These are phyloP conservation scores for Mycosphaerella arachidis DNA, from an alignment of 2,329 filamentous ascomycete species.

Conservation along the genomic window DNA sequence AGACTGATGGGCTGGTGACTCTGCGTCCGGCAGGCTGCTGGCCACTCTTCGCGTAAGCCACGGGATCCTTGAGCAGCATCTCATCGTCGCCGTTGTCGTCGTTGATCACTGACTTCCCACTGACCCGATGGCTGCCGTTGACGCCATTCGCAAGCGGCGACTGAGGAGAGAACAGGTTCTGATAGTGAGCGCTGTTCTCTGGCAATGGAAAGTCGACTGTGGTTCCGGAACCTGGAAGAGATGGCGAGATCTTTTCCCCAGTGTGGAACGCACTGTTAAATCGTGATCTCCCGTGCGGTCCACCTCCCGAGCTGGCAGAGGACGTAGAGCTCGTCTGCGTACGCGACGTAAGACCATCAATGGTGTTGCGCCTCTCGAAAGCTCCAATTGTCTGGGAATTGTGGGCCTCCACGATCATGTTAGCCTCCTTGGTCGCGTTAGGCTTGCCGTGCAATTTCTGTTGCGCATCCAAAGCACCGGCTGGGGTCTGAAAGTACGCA, in stretches of 20 bases:
- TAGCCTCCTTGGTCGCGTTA: slow-evolving; percentile 57
- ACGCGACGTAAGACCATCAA: slow-evolving; percentile 45
- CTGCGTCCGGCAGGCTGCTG: slow-evolving; percentile 52
- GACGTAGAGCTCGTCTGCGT: slow-evolving; percentile 44
- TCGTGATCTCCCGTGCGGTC: slow-evolving; percentile 39
- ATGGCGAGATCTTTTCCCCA: slow-evolving; percentile 59
- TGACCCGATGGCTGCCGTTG: slow-evolving; percentile 56
- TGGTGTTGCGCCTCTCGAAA: slow-evolving; percentile 46
- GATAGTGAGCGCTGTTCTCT: slow-evolving; percentile 52
- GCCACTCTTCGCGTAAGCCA: slow-evolving; percentile 70
- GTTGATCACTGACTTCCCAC: slow-evolving; percentile 68
- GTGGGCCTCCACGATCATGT: slow-evolving; percentile 56
- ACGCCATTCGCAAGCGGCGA: slow-evolving; percentile 68
- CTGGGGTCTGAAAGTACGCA: slow-evolving; percentile 54
- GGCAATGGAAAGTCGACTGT: slow-evolving; percentile 58
- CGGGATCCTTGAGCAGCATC: slow-evolving; percentile 67
- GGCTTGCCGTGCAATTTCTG: slow-evolving; percentile 58
- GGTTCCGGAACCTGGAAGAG: slow-evolving; percentile 44
- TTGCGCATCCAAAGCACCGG: slow-evolving; percentile 57
- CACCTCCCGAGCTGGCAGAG: slow-evolving; percentile 43
- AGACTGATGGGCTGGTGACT: slow-evolving; percentile 66
- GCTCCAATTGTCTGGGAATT: slow-evolving; percentile 19
- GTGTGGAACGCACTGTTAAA: slow-evolving; percentile 61
- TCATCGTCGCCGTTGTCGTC: slow-evolving; percentile 67
- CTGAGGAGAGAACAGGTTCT: slow-evolving; percentile 66